Base-by-base conservation (phyloP, 257 asterid genomes). In the Buddleja alternifolia region DNA sequence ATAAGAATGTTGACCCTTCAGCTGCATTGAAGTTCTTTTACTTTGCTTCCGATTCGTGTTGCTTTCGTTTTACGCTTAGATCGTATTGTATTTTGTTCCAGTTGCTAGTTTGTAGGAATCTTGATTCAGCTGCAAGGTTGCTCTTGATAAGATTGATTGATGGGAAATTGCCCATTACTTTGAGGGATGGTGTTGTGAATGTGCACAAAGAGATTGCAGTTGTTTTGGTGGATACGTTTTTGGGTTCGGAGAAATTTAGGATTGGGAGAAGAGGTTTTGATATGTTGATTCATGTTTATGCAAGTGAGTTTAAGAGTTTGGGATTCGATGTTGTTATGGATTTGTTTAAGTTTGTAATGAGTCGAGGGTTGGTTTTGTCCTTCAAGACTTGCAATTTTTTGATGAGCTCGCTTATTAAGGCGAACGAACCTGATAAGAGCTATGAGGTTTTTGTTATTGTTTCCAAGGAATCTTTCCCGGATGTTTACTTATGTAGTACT, bases 361-460 rank as follows among this genome's bases (percentile, higher is more conserved):
- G 81, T 67, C 80, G 71, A 63, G 89, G 93, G 39, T 73, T 93
- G 75, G 67, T 88, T 60, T 96, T 96, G 4, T 86, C 97, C 17
- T 75, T 84, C 69, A 90, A 77, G 81, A 93, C 97, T 62, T 80
- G 95, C 75, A 79, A 60, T 64, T 76, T 88, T 86, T 71, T 93
- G 67, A 80, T 93, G 83, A 88, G 84, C 65, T 77, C 83, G 32
- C 96, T 92, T 70, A 83, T 85, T 65, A 92, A 88, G 86, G 90
- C 73, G 54, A 79, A 80, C 54, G 81, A 88, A 72, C 77, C 70
- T 56, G 85, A 71, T 55, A 85, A 83, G 78, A 56, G 93, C 72
- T 78, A 77, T 9, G 88, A 90, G 78, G 86, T 88, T 55, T 92
- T 92, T 65, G 79, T 47, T 62, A 45, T 83, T 59, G 75, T 88